Evolutionary conservation across 441 rosid species (phyloP).

Genomic region (Mallotus repandus): DNA sequence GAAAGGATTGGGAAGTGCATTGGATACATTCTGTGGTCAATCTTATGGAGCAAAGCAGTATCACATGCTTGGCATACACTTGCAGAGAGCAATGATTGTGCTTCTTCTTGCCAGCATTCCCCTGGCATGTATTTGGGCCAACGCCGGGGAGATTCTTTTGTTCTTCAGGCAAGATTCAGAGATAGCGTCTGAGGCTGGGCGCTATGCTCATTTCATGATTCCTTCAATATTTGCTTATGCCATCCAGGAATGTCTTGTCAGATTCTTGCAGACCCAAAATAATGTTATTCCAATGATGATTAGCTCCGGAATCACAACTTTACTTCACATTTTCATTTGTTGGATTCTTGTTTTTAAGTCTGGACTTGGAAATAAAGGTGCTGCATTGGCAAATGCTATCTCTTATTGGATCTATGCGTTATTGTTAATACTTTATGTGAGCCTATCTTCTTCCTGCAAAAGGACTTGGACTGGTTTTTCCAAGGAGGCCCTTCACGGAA

Average conservation of each 20-base stretch:
- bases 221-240: conserved; percentile 46
- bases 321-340: conserved; percentile 39
- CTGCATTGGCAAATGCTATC: conserved; percentile 48
- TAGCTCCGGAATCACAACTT: conserved; percentile 36
- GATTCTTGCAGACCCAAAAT: conserved; percentile 53
- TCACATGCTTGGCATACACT: conserved; percentile 44
- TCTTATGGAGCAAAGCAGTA: conserved; percentile 52
- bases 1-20: conserved; percentile 54
- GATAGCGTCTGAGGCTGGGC: conserved; percentile 47
- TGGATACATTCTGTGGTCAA: conserved; percentile 61
- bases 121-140: conserved; percentile 40
- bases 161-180: conserved; percentile 41
- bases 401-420: conserved; percentile 49
- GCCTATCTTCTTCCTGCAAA: conserved; percentile 45
- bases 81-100: conserved; percentile 51
- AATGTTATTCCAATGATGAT: conserved; percentile 47
- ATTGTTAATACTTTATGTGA: conserved; percentile 37
- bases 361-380: conserved; percentile 49
- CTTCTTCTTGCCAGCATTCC: conserved; percentile 42
- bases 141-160: conserved; percentile 36
- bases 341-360: conserved; percentile 48
- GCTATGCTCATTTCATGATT: conserved; percentile 47
- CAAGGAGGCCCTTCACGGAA: conserved; percentile 32
- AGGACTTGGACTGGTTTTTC: conserved; percentile 52
- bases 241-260: conserved; percentile 42